Conservation (phyloP, 345 rosid genomes). For the Heritiera fomes region DNA sequence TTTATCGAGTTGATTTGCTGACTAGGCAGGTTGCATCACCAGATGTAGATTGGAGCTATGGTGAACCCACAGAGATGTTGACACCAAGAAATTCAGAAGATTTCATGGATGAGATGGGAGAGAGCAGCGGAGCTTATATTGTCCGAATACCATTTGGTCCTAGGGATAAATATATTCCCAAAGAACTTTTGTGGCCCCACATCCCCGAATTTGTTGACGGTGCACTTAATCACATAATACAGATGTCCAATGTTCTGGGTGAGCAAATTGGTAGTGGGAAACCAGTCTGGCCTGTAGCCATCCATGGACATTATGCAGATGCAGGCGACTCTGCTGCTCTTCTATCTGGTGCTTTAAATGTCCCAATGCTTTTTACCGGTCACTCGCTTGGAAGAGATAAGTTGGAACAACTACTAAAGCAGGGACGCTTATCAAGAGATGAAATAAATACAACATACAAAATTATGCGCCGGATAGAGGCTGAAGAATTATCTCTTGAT, state of each 20-base stretch:
- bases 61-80: slow-evolving; percentile 94
- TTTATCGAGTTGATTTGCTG: slow-evolving; percentile 80
- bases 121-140: slow-evolving; percentile 94
- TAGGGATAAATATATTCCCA: slow-evolving; percentile 73
- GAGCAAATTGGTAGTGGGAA: slow-evolving; percentile 89
- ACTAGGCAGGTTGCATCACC: slow-evolving; percentile 81
- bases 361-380: slow-evolving; percentile 96
- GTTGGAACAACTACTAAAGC: slow-evolving; percentile 88
- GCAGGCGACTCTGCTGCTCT: slow-evolving; percentile 95
- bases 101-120: slow-evolving; percentile 78
- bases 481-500: slow-evolving; percentile 87
- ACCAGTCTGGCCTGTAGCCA: slow-evolving; percentile 93
- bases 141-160: slow-evolving; percentile 97
- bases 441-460: slow-evolving; percentile 92
- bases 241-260: slow-evolving; percentile 93
- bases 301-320: slow-evolving; percentile 99
- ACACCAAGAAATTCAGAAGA: slow-evolving; percentile 69
- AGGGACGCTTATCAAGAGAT: slow-evolving; percentile 82
- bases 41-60: slow-evolving; percentile 92
- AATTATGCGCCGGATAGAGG: slow-evolving; percentile 94
- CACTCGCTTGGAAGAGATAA: slow-evolving; percentile 98
- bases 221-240: slow-evolving; percentile 86
- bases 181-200: slow-evolving; percentile 94
- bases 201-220: slow-evolving; percentile 98
- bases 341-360: slow-evolving; percentile 87